Evolutionary conservation across 176 grass and related monocot genomes (phyloP).

Genomic region (Pontederia crassipes): DNA sequence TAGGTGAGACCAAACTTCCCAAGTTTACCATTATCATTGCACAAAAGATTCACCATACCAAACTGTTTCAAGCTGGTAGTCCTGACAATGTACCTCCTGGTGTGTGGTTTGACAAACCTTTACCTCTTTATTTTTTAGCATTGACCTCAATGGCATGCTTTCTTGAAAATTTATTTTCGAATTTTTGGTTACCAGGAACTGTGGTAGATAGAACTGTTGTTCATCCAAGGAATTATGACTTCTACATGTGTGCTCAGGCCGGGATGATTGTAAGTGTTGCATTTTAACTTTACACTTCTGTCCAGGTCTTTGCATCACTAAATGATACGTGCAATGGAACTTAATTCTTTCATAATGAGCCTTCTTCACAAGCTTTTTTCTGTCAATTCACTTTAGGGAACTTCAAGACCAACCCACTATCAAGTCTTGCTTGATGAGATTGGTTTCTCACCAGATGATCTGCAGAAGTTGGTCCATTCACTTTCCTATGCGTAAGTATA

Average conservation of each 20-base stretch:
- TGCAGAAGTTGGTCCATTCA: slow-evolving; percentile 47
- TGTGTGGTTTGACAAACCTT: slow-evolving; percentile 7
- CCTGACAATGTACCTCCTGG: slow-evolving; percentile 39
- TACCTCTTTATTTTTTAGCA: no score
- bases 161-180: neutral
- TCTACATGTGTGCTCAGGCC: slow-evolving; percentile 65
- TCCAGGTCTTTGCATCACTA: neutral
- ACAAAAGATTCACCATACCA: slow-evolving; percentile 61
- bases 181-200: slow-evolving; percentile 25
- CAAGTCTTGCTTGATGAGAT: slow-evolving; percentile 60
- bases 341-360: no score
- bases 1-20: slow-evolving; percentile 22
- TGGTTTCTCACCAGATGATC: slow-evolving; percentile 32
- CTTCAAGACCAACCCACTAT: slow-evolving; percentile 54
- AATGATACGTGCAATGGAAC: no score
- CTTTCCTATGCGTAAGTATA: slow-evolving; percentile 53
- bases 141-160: neutral
- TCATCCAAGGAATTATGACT: slow-evolving; percentile 55
- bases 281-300: slow-evolving; percentile 2
- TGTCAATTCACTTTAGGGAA: slow-evolving; percentile 25
- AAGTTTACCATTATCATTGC: slow-evolving; percentile 61
- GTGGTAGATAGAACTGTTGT: slow-evolving; percentile 46
- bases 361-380: no score
- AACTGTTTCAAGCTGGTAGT: slow-evolving; percentile 29
- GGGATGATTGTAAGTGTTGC: slow-evolving; percentile 34